Percentiles rank a stretch among this genome's conserved stretches.
phyloP scores from a whole-genome alignment of 2,329 filamentous ascomycete species.

The Fusarium sp. region DNA sequence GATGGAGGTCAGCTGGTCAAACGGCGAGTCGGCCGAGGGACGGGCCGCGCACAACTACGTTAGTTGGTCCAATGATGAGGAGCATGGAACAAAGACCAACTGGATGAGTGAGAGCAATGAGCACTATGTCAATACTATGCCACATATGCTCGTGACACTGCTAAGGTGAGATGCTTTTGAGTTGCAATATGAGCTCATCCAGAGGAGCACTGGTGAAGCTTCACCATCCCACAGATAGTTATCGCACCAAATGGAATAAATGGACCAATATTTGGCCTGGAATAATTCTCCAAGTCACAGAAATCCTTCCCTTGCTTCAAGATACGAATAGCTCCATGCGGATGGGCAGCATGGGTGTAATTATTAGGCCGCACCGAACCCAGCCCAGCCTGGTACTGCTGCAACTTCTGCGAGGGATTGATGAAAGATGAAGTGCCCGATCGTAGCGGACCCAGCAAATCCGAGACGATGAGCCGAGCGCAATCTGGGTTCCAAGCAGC shows the following conservation, averaged over 20 bases:
- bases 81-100: constrained; percentile 5
- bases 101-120: background rate
- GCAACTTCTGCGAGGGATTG: constrained; percentile 23
- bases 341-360: constrained; percentile 22
- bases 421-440: constrained; percentile 25
- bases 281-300: background rate
- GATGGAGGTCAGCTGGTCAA: constrained; percentile 33
- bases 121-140: background rate
- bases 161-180: background rate
- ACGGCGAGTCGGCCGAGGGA: constrained; percentile 42
- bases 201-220: background rate
- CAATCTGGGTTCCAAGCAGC: constrained; percentile 43
- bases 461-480: constrained; percentile 38
- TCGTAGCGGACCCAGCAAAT: constrained; percentile 32
- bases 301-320: constrained; percentile 3
- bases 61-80: constrained; percentile 21
- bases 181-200: background rate
- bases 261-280: background rate
- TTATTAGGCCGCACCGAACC: constrained; percentile 13
- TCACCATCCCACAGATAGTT: background rate
- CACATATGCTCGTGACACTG: background rate
- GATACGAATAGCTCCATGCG: constrained; percentile 27
- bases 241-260: background rate
- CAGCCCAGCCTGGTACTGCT: background rate
- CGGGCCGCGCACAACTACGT: constrained; percentile 41